These are phyloP conservation scores for Aspergillus diversus DNA, from an alignment of 495 filamentous ascomycete species.

Conservation along the genomic window DNA sequence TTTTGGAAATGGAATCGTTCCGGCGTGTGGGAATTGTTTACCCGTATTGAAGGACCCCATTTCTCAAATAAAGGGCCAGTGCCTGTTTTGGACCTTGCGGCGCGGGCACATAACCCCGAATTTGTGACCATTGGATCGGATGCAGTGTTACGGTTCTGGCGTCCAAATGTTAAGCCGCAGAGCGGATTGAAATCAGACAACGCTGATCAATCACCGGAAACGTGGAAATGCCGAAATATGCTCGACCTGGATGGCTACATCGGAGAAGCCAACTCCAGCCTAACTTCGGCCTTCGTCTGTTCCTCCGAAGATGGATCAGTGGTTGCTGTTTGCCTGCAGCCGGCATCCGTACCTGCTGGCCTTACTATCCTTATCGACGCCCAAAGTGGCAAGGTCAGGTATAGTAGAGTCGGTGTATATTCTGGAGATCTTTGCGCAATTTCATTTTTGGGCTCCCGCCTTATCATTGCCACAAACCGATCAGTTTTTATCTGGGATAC, in stretches of 20 bases:
- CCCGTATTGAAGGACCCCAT: slow-evolving; percentile 84
- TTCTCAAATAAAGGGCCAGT: slow-evolving; percentile 52
- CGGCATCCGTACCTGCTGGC: slow-evolving; percentile 29
- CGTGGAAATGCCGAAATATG: slow-evolving; percentile 71
- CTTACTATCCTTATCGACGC: slow-evolving; percentile 43
- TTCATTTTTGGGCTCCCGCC: slow-evolving; percentile 39
- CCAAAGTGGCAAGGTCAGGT: slow-evolving; percentile 36
- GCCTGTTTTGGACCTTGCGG: slow-evolving; percentile 68
- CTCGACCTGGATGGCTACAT: slow-evolving; percentile 53
- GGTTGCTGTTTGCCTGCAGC: slow-evolving; percentile 62
- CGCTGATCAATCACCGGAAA: slow-evolving; percentile 56
- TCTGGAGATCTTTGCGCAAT: slow-evolving; percentile 34
- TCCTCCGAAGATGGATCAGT: slow-evolving; percentile 90
- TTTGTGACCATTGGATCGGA: slow-evolving; percentile 89
- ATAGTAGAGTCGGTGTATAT: slow-evolving; percentile 37
- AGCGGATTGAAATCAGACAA: slow-evolving; percentile 63
- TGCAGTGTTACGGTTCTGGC: slow-evolving; percentile 76
- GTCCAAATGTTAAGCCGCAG: slow-evolving; percentile 62
- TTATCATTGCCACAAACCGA: slow-evolving; percentile 41
- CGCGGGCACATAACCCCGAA: slow-evolving; percentile 63
- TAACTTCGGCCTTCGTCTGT: slow-evolving; percentile 49
- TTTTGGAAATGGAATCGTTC: slow-evolving; percentile 81
- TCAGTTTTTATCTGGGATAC: slow-evolving; percentile 49
- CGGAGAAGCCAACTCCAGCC: slow-evolving; percentile 41
- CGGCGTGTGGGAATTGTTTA: slow-evolving; percentile 70